Evolutionary conservation across 202 grass and related monocot genomes (phyloP).

Genomic region (Eragrostis tef): DNA sequence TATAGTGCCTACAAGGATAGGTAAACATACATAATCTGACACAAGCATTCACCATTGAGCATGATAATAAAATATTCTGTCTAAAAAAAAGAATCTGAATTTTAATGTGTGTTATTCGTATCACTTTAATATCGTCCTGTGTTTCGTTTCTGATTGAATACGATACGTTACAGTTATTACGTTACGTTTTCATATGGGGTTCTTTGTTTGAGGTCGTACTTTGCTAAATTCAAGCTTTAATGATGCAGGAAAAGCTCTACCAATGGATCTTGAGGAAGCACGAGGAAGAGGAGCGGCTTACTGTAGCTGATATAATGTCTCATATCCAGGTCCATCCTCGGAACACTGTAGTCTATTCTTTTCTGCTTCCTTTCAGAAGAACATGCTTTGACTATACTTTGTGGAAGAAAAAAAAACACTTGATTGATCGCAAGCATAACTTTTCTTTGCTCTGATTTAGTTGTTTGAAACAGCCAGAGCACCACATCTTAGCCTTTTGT

Average conservation of each 20-base stretch:
- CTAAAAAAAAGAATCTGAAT: constrained; percentile 11
- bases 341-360: background rate
- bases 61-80: background rate
- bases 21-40: constrained; percentile 1
- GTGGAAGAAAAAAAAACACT: background rate
- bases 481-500: background rate
- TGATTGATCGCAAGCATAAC: constrained; percentile 6
- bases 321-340: constrained; percentile 69
- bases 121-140: background rate
- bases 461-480: constrained; percentile 7
- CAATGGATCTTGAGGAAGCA: constrained; percentile 87
- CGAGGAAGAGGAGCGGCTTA: constrained; percentile 67
- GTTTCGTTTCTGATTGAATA: background rate
- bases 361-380: constrained; percentile 30
- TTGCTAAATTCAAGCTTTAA: constrained; percentile 34
- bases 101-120: background rate
- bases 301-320: constrained; percentile 73
- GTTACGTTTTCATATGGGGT: background rate
- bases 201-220: constrained; percentile 13
- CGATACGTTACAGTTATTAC: background rate
- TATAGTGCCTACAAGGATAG: background rate
- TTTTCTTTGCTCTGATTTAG: constrained; percentile 6
- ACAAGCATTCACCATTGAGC: background rate
- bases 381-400: constrained; percentile 36
- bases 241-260: constrained; percentile 80